These are phyloP conservation scores for Penicillium brasilianum DNA, from an alignment of 2,329 filamentous ascomycete genomes.

Conservation along the genomic window DNA sequence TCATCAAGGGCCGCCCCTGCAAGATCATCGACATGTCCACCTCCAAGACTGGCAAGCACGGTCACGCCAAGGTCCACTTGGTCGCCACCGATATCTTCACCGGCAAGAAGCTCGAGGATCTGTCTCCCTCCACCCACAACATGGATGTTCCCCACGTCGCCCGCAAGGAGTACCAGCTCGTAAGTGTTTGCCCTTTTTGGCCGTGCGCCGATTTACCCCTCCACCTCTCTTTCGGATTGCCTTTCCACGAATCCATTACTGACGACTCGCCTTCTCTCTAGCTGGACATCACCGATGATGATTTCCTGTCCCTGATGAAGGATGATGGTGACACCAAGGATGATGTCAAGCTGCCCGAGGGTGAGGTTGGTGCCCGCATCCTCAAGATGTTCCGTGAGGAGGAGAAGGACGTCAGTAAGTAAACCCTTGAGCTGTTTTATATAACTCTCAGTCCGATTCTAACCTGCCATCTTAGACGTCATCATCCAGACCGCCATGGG, in stretches of 20 bases:
- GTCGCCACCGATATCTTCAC: conserved; percentile 99
- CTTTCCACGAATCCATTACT: neutral
- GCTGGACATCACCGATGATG: conserved; percentile 93
- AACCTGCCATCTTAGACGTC: conserved; percentile 66
- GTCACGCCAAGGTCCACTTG: conserved; percentile 99
- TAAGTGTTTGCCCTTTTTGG: conserved; percentile 58
- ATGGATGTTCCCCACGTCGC: conserved; percentile 90
- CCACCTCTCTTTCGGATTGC: neutral
- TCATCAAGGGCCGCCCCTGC: conserved; percentile 98
- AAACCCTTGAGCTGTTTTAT: neutral
- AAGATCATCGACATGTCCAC: conserved; percentile 99
- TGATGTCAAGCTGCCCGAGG: conserved; percentile 91
- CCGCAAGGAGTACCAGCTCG: conserved; percentile 91
- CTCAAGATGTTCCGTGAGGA: conserved; percentile 76
- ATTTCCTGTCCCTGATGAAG: conserved; percentile 91
- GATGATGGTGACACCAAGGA: conserved; percentile 88
- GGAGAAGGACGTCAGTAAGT: conserved; percentile 94
- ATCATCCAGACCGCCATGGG: conserved; percentile 95
- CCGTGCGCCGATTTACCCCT: conserved; percentile 6
- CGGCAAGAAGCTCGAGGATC: conserved; percentile 98
- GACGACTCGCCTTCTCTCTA: conserved; percentile 44
- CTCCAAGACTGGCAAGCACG: conserved; percentile 99
- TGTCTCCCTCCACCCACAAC: conserved; percentile 91
- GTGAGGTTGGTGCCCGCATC: conserved; percentile 88
- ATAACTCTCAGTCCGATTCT: conserved; percentile 2